Evolutionary conservation across 331 rosid species (phyloP), one percentile per base, ranked within the genome.

Genomic region (Ulmus americana): DNA sequence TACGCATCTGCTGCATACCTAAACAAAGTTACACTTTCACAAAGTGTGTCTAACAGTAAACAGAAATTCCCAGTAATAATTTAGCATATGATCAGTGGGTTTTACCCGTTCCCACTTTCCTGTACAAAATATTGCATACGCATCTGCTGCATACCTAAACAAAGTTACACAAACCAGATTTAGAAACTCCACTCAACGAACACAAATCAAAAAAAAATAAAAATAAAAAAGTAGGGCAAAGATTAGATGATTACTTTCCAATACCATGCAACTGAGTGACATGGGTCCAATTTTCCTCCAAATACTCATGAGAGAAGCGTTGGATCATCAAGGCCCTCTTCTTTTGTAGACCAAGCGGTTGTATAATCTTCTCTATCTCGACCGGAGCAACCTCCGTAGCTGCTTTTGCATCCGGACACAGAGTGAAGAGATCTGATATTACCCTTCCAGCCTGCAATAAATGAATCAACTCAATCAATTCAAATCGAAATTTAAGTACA

Each of bases 1-100:
- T 80, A 81, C 22, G 94, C 83, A 73, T 90, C 94, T 6, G 90
- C 85, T 64, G 79, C 95, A 77, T 88, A 88, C 82, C 95, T 81
- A 59, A 16, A 13, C n/a, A 39, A 61, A 50, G 41, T 10, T 1
- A 28, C 3, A 28, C 35, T 28, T 28, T 28, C 35, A 41, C 10
- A 35, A 47, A 65, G 5, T 9, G 50, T 9, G 13, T 9, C 5
- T 9, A 8, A 46, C 10, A 2, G 1, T 50, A 60, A 1, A 7
- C 14, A n/a, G 16, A 60, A 40, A 14, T 6, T 11, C 12, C 42
- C 7, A 10, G 10, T 22, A 57, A 8, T 22, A 0, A 20, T 10
- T 57, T 28, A 28, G 35, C 35, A 28, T 28, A 3, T 28, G 35
- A 28, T 28, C 35, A 0, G 35, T 28, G 3, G 35, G 35, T 28